Base-by-base conservation (phyloP, 164 flowering plant species). In the Aristolochia californica region DNA sequence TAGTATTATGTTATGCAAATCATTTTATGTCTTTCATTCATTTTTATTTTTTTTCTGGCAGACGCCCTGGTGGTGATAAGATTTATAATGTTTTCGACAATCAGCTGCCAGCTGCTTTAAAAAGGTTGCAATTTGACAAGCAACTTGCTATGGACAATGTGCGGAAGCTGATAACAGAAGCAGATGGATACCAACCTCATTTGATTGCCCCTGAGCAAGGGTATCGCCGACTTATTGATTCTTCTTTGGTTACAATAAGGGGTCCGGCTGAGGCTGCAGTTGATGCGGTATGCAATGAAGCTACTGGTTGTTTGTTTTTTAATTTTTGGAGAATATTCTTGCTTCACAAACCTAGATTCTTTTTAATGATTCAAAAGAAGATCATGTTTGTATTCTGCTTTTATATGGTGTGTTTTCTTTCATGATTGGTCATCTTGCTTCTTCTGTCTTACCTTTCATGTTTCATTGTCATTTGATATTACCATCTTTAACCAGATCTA, bases 251-350 rank as follows among this genome's bases (percentile, higher is more conserved):
- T 59, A 74, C 85, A 18, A 80, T 87, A 43, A 80, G 86, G 76
- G 97, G 95, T 65, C 97, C 97, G 58, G 88, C 97, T 60, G 97
- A 90, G 78, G 87, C 93, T 52, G 70, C 88, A 62, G 93, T 90
- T 69, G 95, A 90, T 72, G 83, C 95, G 81, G 97, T 90, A 82
- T 58, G 79, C 34, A 16, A 12, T 55, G 13, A 27, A 34, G 40
- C 40, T 34, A 34, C 40, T 34, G 40, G 40, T 34, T 34, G 40
- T 34, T 9, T 8, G 10, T 7, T 7, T 34, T 34, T 34, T 1
- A 9, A 5, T 7, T 34, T 34, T 3, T 34, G 40, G 40, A 34
- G 40, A 4, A 34, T 34, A 34, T 34, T 34, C 10, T 12, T 34
- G 10, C 40, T 34, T 2, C 10, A 34, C 40, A 34, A 34, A 34